Percentiles rank a stretch among this genome's conserved stretches.
Conservation (phyloP, 495 filamentous ascomycete genomes). For the Aspergillus diversus region DNA sequence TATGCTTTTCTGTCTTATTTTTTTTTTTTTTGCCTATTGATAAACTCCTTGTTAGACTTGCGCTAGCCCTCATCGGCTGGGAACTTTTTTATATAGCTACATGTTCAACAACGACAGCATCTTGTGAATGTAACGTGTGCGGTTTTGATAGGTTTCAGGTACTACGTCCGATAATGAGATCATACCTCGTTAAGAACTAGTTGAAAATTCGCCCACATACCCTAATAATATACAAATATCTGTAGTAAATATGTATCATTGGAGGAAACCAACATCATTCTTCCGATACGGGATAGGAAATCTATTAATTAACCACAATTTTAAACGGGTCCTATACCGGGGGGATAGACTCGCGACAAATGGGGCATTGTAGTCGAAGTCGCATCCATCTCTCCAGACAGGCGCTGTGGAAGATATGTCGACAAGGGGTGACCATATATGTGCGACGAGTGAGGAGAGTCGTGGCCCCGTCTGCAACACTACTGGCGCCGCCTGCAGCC, state of each 20-base stretch:
- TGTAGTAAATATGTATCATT: not conserved
- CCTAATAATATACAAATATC: not conserved
- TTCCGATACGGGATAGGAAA: too few relatives aligned
- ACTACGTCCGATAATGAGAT: not conserved
- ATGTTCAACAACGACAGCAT: constrained; percentile 18
- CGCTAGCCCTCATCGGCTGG: constrained; percentile 17
- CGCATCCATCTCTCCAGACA: constrained; percentile 98
- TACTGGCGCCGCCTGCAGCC: constrained; percentile 42
- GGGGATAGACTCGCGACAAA: constrained; percentile 87
- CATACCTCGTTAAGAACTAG: too few relatives aligned
- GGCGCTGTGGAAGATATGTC: constrained; percentile 91
- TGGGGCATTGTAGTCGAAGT: constrained; percentile 90
- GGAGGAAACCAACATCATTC: not conserved
- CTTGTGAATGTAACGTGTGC: constrained; percentile 9
- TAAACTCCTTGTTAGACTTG: constrained; percentile 15
- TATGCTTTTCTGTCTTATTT: constrained; percentile 19
- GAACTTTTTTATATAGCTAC: constrained; percentile 10
- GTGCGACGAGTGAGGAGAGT: constrained; percentile 74
- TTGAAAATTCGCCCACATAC: too few relatives aligned
- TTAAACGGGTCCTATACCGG: constrained; percentile 59
- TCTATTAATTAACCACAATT: too few relatives aligned
- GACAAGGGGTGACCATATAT: constrained; percentile 97
- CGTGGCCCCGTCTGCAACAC: constrained; percentile 61
- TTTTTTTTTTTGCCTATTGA: constrained; percentile 2
- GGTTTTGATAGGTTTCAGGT: not conserved